Conservation (phyloP, 305 asterid species). For the Coffea humblotiana region DNA sequence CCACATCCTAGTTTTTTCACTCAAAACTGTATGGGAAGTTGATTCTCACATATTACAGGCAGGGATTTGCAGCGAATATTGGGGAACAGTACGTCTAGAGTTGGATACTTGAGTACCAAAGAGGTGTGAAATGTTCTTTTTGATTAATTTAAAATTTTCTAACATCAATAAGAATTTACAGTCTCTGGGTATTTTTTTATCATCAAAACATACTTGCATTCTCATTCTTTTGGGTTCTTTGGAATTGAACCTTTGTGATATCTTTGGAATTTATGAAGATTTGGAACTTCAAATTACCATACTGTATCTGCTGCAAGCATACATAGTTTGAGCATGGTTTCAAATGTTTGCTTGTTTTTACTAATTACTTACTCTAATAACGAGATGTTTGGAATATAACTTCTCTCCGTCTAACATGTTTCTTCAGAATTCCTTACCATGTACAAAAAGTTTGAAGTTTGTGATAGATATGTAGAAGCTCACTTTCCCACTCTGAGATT, state of each 20-base stretch:
- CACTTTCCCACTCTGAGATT: neutral
- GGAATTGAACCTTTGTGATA: neutral
- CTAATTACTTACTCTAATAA: no score
- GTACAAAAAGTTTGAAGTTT: no score
- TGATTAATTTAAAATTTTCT: neutral
- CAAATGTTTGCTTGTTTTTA: no score
- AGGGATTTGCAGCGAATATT: constrained; percentile 91
- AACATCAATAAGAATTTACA: neutral
- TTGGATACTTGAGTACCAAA: constrained; percentile 64
- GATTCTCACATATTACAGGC: constrained; percentile 88
- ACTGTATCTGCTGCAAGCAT: neutral
- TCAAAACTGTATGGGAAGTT: constrained; percentile 36
- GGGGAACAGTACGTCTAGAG: constrained; percentile 72
- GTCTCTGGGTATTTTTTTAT: neutral
- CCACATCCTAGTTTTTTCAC: neutral
- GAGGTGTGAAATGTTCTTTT: constrained; percentile 53
- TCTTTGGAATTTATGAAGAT: neutral
- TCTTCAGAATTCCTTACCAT: neutral
- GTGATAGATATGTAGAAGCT: neutral
- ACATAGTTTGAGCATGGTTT: no score
- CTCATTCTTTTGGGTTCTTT: neutral
- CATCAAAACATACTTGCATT: neutral
- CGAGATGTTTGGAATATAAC: neutral
- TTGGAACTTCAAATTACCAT: neutral
- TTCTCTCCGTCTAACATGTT: neutral